A percentile compares a stretch with the other conserved stretches of the same genome.
Conservation (phyloP, 1,139 yeast species). For the Saccharomycopsis phalli region DNA sequence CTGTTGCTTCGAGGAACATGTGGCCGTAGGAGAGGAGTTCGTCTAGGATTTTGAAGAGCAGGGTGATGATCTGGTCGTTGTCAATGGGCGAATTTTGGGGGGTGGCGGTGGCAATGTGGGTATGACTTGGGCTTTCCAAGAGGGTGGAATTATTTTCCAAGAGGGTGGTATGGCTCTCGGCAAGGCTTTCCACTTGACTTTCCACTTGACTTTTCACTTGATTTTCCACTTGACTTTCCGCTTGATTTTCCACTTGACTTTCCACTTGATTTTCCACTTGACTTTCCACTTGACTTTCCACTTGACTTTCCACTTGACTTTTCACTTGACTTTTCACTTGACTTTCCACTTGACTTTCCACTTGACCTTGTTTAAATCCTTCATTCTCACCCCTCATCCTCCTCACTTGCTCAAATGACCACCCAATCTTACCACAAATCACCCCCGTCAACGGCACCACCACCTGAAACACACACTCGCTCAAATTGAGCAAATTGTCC, state of each 20-base stretch:
- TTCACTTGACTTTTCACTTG: too few species aligned
- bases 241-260: too few species aligned
- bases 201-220: too few species aligned
- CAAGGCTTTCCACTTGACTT: too few species aligned
- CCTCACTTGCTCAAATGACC: conserved; percentile 31
- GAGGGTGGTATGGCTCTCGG: too few species aligned
- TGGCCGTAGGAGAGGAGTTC: conserved; percentile 56
- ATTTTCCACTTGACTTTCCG: too few species aligned
- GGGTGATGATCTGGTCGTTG: conserved; percentile 40
- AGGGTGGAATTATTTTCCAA: too few species aligned
- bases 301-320: too few species aligned
- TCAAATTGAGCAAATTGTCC: conserved; percentile 38
- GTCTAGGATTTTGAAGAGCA: conserved; percentile 57
- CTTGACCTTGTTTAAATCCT: conserved; percentile 12
- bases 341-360: background rate
- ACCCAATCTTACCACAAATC: conserved; percentile 39
- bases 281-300: too few species aligned
- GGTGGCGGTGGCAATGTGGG: too few species aligned
- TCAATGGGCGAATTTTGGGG: background rate
- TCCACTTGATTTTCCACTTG: too few species aligned
- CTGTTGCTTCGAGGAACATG: conserved; percentile 37
- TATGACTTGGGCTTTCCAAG: too few species aligned
- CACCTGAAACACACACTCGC: conserved; percentile 44
- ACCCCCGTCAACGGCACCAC: conserved; percentile 42
- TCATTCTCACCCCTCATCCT: conserved; percentile 23